Percentiles rank a stretch among this genome's conserved stretches.
These are phyloP conservation scores for Lasiodiplodia sp. DNA, from an alignment of 2,329 filamentous ascomycete genomes.

Conservation along the genomic window DNA sequence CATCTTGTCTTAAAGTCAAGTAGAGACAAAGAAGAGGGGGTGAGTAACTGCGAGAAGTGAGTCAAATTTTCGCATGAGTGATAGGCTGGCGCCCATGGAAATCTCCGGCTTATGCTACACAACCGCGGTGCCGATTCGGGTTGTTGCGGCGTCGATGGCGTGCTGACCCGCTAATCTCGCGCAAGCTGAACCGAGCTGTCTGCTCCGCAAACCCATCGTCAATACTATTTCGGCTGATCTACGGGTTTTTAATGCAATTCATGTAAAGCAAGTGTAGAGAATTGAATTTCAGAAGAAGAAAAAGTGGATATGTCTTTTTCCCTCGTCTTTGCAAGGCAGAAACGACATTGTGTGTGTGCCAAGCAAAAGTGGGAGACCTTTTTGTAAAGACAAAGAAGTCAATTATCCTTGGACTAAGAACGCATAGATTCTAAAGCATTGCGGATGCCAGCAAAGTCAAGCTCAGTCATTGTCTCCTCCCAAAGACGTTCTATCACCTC, in stretches of 20 bases:
- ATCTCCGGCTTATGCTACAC: background rate
- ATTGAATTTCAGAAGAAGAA: too few relatives aligned
- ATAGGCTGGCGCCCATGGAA: background rate
- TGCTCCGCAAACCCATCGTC: background rate
- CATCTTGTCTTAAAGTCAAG: background rate
- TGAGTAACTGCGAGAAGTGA: too few relatives aligned
- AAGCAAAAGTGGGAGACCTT: too few relatives aligned
- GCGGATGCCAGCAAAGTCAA: background rate
- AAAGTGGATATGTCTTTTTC: too few relatives aligned
- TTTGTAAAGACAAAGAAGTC: too few relatives aligned
- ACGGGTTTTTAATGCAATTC: background rate
- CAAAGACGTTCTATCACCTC: background rate
- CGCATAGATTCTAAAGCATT: background rate
- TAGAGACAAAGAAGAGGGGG: background rate
- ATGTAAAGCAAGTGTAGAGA: too few relatives aligned
- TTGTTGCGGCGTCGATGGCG: slow-evolving; percentile 16
- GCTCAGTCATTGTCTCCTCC: background rate
- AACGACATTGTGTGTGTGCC: too few relatives aligned
- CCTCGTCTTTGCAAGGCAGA: too few relatives aligned
- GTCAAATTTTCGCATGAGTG: slow-evolving; percentile 3
- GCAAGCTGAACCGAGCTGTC: background rate
- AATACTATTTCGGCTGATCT: background rate
- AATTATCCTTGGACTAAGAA: too few relatives aligned
- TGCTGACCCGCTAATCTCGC: slow-evolving; percentile 3
- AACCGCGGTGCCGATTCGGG: background rate